Evolutionary conservation across 441 rosid species (phyloP), one percentile per base, ranked within the genome.

Genomic region (Omphalea diandra): DNA sequence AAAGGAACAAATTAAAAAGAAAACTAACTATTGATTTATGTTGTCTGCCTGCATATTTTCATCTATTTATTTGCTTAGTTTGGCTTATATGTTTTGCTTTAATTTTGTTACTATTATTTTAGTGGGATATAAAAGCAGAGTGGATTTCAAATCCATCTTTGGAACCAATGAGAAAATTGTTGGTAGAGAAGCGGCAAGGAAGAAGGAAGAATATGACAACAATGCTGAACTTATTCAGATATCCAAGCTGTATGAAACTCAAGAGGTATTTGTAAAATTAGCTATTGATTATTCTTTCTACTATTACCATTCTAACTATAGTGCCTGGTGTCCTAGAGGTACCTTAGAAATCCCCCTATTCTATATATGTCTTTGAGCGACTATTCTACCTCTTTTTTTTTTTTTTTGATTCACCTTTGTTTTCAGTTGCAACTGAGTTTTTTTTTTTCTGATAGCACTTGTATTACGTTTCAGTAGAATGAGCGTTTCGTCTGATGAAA

Each of bases 111-210:
- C 3, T 12, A 6, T 46, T 7, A 2, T 18, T 77, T 4, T 50
- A 80, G 83, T 62, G 83, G 86, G 81, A 73, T 76, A 70, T 73
- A 79, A 68, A 52, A 70, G 29, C 59, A 83, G 56, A 74, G 63
- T 69, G 54, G 80, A 72, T 4, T 70, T 77, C 29, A 69, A 69
- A 71, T 75, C 83, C 58, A 72, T 63, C 24, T 59, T 77, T 20
- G 83, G 76, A 70, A 60, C 64, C 44, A 76, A 66, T 68, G 62
- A 65, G 64, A 71, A 38, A 72, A 67, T 71, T 47, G 54, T 73
- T 33, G 50, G 65, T 22, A 68, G 47, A 52, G 82, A 73, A 78
- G 63, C 32, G 7, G 66, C 74, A 44, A 70, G 68, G 59, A 81
- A 76, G 77, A 69, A 63, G 59, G 64, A 69, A 24, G 83, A 82